Conservation (phyloP, 225 moss, liverwort and hornwort genomes). For the Sphagnum contortum region DNA sequence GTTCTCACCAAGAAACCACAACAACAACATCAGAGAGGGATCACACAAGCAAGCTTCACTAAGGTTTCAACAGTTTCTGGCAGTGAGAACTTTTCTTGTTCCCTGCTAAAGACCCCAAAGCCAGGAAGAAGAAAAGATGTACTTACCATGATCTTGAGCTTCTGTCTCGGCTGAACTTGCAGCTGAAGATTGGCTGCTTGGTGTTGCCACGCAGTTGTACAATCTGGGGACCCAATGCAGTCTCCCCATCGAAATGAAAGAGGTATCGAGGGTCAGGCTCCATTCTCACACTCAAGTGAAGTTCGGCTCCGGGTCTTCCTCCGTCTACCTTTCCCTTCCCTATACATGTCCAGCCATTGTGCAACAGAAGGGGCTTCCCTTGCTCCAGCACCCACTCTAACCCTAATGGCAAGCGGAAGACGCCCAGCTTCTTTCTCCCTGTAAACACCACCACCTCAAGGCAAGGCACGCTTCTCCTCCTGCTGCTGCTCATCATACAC, state of each 20-base stretch:
- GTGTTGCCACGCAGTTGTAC: conserved; percentile 69
- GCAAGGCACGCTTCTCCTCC: conserved; percentile 22
- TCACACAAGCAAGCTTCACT: no score
- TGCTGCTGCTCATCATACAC: conserved; percentile 2
- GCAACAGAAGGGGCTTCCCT: conserved; percentile 46
- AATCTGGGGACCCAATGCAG: conserved; percentile 71
- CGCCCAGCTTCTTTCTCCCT: conserved; percentile 67
- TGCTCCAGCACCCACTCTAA: conserved; percentile 44
- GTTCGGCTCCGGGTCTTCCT: conserved; percentile 47
- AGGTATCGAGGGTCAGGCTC: conserved; percentile 72
- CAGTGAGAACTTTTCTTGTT: no score
- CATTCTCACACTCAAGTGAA: conserved; percentile 62
- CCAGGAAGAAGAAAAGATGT: neutral
- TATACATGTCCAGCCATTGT: conserved; percentile 67
- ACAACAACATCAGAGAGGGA: no score
- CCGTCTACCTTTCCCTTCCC: conserved; percentile 48
- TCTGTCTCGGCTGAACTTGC: conserved; percentile 85
- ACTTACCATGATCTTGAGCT: conserved; percentile 51
- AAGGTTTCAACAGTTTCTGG: no score
- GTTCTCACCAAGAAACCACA: no score
- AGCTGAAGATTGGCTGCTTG: conserved; percentile 78
- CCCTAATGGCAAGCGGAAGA: conserved; percentile 45
- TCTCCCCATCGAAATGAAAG: conserved; percentile 78
- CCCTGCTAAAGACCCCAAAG: neutral
- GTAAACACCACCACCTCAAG: conserved; percentile 59